Conservation (phyloP, 2,329 filamentous ascomycete species). For the Paecilomyces sp. region DNA sequence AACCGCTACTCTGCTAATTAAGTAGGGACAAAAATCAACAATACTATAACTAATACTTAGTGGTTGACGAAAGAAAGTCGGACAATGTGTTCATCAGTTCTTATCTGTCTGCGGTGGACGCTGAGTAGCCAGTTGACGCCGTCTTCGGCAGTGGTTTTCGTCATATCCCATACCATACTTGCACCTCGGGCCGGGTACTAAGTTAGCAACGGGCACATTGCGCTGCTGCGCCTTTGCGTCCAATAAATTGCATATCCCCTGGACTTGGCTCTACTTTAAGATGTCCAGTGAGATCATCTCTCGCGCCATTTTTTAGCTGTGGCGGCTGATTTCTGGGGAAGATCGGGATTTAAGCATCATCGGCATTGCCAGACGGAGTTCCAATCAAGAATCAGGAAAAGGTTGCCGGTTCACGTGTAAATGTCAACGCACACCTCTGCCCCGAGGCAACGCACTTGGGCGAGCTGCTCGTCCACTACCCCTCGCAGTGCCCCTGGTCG, state of each 20-base stretch:
- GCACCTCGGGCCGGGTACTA: background rate
- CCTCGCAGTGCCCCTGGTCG: constrained; percentile 31
- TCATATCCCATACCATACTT: too few species aligned
- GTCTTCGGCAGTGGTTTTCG: too few species aligned
- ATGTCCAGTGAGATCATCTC: background rate
- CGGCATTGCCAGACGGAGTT: background rate
- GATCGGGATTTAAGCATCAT: background rate
- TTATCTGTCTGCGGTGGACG: too few species aligned
- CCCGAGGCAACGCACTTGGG: constrained; percentile 32
- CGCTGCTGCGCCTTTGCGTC: background rate
- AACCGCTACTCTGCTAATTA: too few species aligned
- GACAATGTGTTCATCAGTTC: too few species aligned
- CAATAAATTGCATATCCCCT: background rate
- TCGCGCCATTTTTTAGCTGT: background rate
- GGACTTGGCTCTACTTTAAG: background rate
- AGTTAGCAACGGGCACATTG: background rate
- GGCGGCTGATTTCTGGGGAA: background rate
- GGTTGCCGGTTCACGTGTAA: background rate
- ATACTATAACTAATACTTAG: too few species aligned
- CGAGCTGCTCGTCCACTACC: constrained; percentile 25
- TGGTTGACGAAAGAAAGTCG: too few species aligned
- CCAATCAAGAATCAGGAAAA: background rate
- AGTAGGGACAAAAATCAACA: too few species aligned
- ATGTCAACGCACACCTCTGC: constrained; percentile 29
- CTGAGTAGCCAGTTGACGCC: too few species aligned